Evolutionary conservation across 1,284 basidiomycete species (phyloP).

Genomic region (Microbotryum saponariae): DNA sequence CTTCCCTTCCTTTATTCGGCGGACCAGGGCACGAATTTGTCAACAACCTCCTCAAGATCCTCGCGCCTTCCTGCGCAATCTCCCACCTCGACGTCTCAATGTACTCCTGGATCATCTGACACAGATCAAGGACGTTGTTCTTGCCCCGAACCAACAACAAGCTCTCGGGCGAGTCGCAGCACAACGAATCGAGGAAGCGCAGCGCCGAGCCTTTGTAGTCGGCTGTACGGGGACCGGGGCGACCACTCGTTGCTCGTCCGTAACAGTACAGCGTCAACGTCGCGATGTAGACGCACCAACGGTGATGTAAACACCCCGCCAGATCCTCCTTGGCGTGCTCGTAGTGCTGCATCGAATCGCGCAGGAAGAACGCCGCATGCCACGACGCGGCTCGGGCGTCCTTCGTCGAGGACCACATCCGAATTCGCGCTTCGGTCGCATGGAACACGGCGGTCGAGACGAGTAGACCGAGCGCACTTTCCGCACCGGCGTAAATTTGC

Average conservation of each 20-base stretch:
- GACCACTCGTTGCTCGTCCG: conserved; percentile 25
- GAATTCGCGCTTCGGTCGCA: conserved; percentile 24
- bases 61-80: conserved; percentile 8
- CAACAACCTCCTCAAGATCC: background rate
- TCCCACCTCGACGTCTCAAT: conserved; percentile 30
- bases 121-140: conserved; percentile 26
- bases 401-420: conserved; percentile 20
- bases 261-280: conserved; percentile 29
- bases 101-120: conserved; percentile 25
- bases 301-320: conserved; percentile 30
- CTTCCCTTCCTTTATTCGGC: too few relatives aligned
- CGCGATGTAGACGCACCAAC: conserved; percentile 31
- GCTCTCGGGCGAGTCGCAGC: conserved; percentile 28
- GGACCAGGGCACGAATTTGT: too few relatives aligned
- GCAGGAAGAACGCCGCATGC: conserved; percentile 34
- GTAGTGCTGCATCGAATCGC: conserved; percentile 28
- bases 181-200: conserved; percentile 29
- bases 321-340: conserved; percentile 27
- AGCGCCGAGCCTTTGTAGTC: conserved; percentile 21
- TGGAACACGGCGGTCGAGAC: conserved; percentile 26
- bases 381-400: conserved; percentile 33
- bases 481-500: conserved; percentile 35
- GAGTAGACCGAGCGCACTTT: conserved; percentile 29
- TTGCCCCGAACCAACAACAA: conserved; percentile 25
- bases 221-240: conserved; percentile 6